These are phyloP conservation scores for Candida morakotiae DNA, from an alignment of 805 yeast genomes.

Conservation along the genomic window DNA sequence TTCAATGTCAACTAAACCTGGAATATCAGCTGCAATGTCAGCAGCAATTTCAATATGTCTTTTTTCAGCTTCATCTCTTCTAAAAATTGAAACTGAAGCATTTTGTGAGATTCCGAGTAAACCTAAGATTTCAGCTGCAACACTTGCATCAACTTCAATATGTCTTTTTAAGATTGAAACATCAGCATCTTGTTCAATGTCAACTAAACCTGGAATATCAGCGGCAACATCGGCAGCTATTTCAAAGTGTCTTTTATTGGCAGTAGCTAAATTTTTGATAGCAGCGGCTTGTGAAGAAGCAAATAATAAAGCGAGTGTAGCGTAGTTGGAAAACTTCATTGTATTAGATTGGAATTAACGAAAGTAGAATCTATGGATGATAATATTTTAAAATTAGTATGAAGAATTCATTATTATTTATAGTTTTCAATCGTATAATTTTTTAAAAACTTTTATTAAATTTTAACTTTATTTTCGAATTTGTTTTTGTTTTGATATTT, in stretches of 20 bases:
- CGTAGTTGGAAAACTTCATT: conserved; percentile 3
- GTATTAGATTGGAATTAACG: conserved; percentile 1
- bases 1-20: not conserved
- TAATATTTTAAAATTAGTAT: not conserved
- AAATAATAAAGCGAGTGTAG: not conserved
- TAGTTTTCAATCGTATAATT: too few species aligned
- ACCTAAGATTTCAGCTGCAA: not conserved
- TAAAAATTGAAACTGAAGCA: not conserved
- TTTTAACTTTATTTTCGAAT: too few species aligned
- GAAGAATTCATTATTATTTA: not conserved
- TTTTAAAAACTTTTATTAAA: too few species aligned
- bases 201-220: conserved; percentile 1
- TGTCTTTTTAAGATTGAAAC: conserved; percentile 1
- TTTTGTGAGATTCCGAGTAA: not conserved
- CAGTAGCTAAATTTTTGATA: not conserved
- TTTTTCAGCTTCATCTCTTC: not conserved
- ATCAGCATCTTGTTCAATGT: not conserved
- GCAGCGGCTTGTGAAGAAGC: conserved; percentile 1
- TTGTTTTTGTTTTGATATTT: too few species aligned
- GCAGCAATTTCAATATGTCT: conserved; percentile 2
- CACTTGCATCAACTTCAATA: not conserved
- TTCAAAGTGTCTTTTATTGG: not conserved
- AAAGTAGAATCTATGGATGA: conserved; percentile 2
- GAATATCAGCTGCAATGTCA: not conserved
- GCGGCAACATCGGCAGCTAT: not conserved